Evolutionary conservation across 192 early-diverging fungal species (phyloP).

Genomic region (Helicostylum pulchrum): DNA sequence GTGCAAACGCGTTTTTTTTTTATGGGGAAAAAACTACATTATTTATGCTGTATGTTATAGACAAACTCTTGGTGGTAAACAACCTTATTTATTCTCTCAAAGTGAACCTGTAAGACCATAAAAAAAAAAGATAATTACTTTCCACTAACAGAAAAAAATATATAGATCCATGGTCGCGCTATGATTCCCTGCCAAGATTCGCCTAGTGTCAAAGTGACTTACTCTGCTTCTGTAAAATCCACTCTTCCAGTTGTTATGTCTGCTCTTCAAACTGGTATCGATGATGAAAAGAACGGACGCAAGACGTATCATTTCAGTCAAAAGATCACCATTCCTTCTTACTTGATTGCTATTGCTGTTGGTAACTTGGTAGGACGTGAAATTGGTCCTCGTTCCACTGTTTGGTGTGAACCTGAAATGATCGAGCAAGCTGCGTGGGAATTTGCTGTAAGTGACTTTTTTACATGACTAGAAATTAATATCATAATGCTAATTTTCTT

Average conservation of each 20-base stretch:
- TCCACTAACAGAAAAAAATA: not conserved
- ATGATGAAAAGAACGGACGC: constrained; percentile 45
- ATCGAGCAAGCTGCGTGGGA: constrained; percentile 91
- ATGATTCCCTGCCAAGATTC: constrained; percentile 89
- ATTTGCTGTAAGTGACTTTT: constrained; percentile 61
- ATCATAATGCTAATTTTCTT: not conserved
- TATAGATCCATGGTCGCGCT: constrained; percentile 86
- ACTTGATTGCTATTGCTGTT: constrained; percentile 91
- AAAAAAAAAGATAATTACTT: not conserved
- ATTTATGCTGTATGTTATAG: constrained; percentile 29
- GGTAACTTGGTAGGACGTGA: constrained; percentile 80
- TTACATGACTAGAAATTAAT: not conserved
- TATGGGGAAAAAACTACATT: not conserved
- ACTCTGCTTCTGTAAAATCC: constrained; percentile 77
- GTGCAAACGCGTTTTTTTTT: not conserved
- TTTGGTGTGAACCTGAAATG: constrained; percentile 95
- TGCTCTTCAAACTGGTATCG: constrained; percentile 70
- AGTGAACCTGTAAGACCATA: constrained; percentile 67
- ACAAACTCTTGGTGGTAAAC: constrained; percentile 90
- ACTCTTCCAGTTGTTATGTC: constrained; percentile 93
- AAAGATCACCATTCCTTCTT: constrained; percentile 86
- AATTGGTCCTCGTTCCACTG: constrained; percentile 88
- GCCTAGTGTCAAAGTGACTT: constrained; percentile 84
- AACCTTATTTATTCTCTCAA: constrained; percentile 97
- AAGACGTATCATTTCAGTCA: constrained; percentile 82